Conservation (phyloP, 2,329 filamentous ascomycete genomes). For the Chrysoporthe cubensis region DNA sequence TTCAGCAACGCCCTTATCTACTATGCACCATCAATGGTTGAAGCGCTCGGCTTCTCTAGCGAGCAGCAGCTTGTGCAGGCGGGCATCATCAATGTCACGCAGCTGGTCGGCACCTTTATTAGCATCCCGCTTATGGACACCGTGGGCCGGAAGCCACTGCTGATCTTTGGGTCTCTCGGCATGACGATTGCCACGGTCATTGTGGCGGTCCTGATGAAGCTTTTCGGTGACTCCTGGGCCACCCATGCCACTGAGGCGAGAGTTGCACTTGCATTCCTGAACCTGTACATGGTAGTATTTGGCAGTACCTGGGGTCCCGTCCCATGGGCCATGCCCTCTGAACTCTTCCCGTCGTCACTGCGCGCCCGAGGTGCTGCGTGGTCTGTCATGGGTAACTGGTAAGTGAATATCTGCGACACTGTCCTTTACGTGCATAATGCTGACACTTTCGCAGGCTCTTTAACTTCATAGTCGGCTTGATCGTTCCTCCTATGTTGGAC, state of each 20-base stretch:
- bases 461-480: conserved; percentile 33
- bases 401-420: conserved; percentile 25
- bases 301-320: conserved; percentile 17
- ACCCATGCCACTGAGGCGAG: conserved; percentile 3
- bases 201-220: conserved; percentile 33
- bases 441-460: no score
- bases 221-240: not conserved
- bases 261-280: conserved; percentile 15
- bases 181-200: no score
- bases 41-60: not conserved
- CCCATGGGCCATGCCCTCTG: conserved; percentile 36
- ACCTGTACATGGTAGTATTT: conserved; percentile 19
- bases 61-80: conserved; percentile 24
- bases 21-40: not conserved
- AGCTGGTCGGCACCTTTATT: conserved; percentile 37
- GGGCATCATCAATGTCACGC: conserved; percentile 35
- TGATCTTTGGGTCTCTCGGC: not conserved
- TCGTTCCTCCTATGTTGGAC: conserved; percentile 33
- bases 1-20: not conserved
- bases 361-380: conserved; percentile 44
- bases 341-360: conserved; percentile 32
- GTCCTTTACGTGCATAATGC: conserved; percentile 27
- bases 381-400: conserved; percentile 41
- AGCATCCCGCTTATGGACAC: conserved; percentile 36
- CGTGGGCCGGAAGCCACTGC: conserved; percentile 35